phyloP scores from a whole-genome alignment of 805 yeast genomes.

The Candida tibetensis region DNA sequence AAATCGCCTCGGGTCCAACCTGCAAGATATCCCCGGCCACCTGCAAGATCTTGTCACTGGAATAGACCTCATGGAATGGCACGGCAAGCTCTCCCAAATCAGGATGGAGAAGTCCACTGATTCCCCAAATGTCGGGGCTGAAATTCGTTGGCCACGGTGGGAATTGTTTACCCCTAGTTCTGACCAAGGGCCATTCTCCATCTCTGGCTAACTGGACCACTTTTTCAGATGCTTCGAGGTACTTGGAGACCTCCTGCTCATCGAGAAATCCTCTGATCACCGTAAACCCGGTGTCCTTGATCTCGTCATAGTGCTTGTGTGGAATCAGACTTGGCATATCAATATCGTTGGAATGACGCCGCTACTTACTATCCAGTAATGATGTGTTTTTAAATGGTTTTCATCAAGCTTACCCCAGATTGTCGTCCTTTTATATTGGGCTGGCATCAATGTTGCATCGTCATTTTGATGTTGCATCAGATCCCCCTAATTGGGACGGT shows the following conservation, averaged over 20 bases:
- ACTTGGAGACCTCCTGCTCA: constrained; percentile 37
- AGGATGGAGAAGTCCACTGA: constrained; percentile 47
- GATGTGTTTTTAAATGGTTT: too few species aligned
- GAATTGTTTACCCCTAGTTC: constrained; percentile 52
- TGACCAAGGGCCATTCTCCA: constrained; percentile 48
- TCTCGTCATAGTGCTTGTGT: constrained; percentile 33
- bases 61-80: constrained; percentile 41
- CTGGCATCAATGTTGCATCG: too few species aligned
- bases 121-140: constrained; percentile 54
- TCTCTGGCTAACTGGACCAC: constrained; percentile 42
- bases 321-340: constrained; percentile 12
- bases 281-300: constrained; percentile 35
- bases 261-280: constrained; percentile 40
- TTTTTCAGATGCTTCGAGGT: constrained; percentile 34
- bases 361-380: too few species aligned
- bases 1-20: constrained; percentile 29
- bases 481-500: not conserved
- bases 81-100: constrained; percentile 34
- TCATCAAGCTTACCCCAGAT: too few species aligned
- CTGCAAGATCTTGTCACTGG: constrained; percentile 35
- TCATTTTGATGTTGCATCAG: not conserved
- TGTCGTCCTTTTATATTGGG: too few species aligned
- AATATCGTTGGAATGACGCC: too few species aligned
- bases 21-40: constrained; percentile 45
- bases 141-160: constrained; percentile 56